phyloP scores from a whole-genome alignment of 441 rosid genomes.

The Croton laevigatus region DNA sequence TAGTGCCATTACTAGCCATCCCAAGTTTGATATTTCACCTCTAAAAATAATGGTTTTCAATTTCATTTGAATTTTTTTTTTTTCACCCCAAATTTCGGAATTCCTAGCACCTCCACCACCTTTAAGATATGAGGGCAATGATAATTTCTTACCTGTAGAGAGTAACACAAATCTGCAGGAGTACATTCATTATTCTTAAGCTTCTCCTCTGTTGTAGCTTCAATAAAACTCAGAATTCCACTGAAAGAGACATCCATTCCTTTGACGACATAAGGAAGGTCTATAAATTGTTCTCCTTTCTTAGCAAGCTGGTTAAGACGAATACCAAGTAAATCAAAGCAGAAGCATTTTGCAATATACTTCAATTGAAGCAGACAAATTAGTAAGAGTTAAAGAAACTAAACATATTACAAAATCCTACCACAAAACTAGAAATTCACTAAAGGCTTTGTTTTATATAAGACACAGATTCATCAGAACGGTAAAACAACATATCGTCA shows the following conservation, averaged over 20 bases:
- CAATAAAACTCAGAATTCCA: constrained; percentile 88
- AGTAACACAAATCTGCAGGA: constrained; percentile 91
- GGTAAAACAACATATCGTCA: neutral
- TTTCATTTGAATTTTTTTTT: no score
- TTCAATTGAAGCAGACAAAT: constrained; percentile 16
- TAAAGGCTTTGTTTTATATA: neutral
- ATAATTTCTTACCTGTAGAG: constrained; percentile 65
- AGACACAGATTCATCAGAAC: neutral
- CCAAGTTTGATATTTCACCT: no score
- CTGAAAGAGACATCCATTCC: constrained; percentile 98
- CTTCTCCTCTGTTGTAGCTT: constrained; percentile 76
- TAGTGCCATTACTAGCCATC: no score
- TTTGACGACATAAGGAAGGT: constrained; percentile 89
- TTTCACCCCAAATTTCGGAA: no score
- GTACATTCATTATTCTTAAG: constrained; percentile 80
- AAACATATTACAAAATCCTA: neutral
- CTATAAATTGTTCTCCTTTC: constrained; percentile 85
- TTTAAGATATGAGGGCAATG: constrained; percentile 1
- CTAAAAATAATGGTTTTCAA: no score
- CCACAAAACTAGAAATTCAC: neutral
- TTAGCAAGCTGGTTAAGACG: constrained; percentile 68
- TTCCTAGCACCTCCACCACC: no score
- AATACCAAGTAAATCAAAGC: constrained; percentile 13
- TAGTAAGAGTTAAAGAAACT: neutral
- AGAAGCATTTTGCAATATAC: constrained; percentile 1